These are phyloP conservation scores for Boletus fagicola DNA, from an alignment of 768 basidiomycete species.

Conservation along the genomic window DNA sequence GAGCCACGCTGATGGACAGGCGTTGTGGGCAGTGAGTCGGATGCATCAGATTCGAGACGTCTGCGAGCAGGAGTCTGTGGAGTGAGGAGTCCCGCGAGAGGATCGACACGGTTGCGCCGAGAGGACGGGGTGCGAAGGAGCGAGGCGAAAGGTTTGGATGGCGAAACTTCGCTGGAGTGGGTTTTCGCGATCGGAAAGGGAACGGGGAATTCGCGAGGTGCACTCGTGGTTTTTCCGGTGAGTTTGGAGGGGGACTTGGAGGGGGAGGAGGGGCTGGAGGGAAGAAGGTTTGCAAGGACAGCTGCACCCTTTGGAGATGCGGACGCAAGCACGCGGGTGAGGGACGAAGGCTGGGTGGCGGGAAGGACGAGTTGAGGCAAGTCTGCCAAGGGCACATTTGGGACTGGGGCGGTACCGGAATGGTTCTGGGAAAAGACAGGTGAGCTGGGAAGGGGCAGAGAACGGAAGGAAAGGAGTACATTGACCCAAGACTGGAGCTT, in stretches of 20 bases:
- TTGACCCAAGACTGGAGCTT: constrained; percentile 67
- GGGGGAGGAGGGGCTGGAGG: constrained; percentile 37
- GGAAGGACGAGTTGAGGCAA: constrained; percentile 55
- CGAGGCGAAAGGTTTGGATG: constrained; percentile 45
- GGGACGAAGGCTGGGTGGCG: constrained; percentile 56
- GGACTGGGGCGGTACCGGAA: constrained; percentile 39
- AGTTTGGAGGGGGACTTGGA: constrained; percentile 41
- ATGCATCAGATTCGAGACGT: constrained; percentile 43
- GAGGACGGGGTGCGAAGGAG: constrained; percentile 69
- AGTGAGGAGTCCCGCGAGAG: constrained; percentile 38
- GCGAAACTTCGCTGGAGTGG: constrained; percentile 36
- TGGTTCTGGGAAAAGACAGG: constrained; percentile 47
- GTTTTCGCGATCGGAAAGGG: constrained; percentile 50
- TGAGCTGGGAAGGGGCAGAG: constrained; percentile 4
- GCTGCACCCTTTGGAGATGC: constrained; percentile 62
- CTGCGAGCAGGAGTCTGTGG: constrained; percentile 41
- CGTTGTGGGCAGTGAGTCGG: constrained; percentile 53
- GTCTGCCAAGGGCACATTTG: constrained; percentile 61
- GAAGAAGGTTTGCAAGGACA: constrained; percentile 29
- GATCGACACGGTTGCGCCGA: constrained; percentile 36
- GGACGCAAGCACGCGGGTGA: constrained; percentile 70
- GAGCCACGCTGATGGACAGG: constrained; percentile 62
- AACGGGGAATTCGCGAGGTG: constrained; percentile 15
- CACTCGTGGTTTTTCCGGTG: constrained; percentile 24
- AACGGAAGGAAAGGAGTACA: constrained; percentile 37